Evolutionary conservation across 805 yeast genomes (phyloP), one percentile per base, ranked within the genome.

Genomic region (Ogataea populi-albae): DNA sequence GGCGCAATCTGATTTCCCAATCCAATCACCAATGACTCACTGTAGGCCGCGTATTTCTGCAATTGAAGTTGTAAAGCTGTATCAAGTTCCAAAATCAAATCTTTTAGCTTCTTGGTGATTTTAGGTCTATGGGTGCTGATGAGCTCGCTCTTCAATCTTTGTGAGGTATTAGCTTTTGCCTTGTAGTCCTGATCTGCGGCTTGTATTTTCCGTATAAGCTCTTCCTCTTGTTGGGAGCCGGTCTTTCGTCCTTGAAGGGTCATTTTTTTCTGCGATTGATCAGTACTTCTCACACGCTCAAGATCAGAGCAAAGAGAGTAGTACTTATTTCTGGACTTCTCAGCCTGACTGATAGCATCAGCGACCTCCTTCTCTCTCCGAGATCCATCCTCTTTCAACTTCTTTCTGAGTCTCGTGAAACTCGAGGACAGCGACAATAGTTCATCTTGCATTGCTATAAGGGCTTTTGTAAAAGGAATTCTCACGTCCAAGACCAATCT

Each of bases 191-290:
- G 72, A 59, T 93, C 97, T 0, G 97, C 94, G 36, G 68, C 62
- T 46, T 82, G 86, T 30, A 93, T 86, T 55, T 91, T 89, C 36
- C 80, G 66, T 42, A 74, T 78, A 14, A 91, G 66, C 32, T 89
- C 96, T 55, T 91, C 98, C 55, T 93, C 98, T 55, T 81, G 85
- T 62, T 91, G 97, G 34, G 81, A 82, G 1, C 84, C 78, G 0
- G 88, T 79, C 47, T 81, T 82, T 26, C 86, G 75, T 41, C 84
- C 82, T 55, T 86, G 86, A 55, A 93, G 71, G 2, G 91, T 77
- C 34, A 89, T 79, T 44, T 84, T 82, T 49, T 86, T 86, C 59
- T 84, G 86, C 38, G 82, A 72, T 15, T 95, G 96, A 55, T 91
- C 97, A 0, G 86, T 73, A 33, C 49, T 55, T 53, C 82, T 78